Percentiles rank a stretch among this genome's conserved stretches.
Conservation (phyloP, 2,329 filamentous ascomycete species). For the Malbranchea cinnamomea region DNA sequence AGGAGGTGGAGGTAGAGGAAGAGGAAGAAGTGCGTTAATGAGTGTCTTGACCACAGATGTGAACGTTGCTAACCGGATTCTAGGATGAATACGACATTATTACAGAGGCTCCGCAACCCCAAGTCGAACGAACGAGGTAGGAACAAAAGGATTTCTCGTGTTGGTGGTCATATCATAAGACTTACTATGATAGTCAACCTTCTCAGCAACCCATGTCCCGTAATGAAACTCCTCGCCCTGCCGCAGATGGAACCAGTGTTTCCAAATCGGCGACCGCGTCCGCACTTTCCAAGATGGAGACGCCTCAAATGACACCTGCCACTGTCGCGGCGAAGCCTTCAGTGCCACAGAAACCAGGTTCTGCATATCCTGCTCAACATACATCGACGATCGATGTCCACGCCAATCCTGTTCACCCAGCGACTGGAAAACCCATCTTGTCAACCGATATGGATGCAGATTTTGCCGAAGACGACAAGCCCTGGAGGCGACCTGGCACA, state of each 20-base stretch:
- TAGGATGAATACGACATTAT: slow-evolving; percentile 37
- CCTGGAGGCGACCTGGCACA: slow-evolving; percentile 86
- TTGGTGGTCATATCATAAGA: slow-evolving; percentile 6
- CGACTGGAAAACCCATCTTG: slow-evolving; percentile 62
- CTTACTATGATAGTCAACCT: slow-evolving; percentile 19
- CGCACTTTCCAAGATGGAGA: slow-evolving; percentile 13
- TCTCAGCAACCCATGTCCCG: slow-evolving; percentile 23
- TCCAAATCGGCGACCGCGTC: slow-evolving; percentile 23
- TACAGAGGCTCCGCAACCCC: slow-evolving; percentile 30
- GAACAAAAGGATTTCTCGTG: slow-evolving; percentile 8
- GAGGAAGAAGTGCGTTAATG: slow-evolving; percentile 24
- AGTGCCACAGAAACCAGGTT: slow-evolving; percentile 37
- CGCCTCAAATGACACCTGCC: slow-evolving; percentile 19
- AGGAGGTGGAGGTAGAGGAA: slow-evolving; percentile 26
- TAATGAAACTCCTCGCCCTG: slow-evolving; percentile 21
- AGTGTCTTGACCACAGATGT: slow-evolving; percentile 7
- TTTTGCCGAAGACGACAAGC: slow-evolving; percentile 61
- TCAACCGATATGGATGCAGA: slow-evolving; percentile 65
- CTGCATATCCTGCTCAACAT: slow-evolving; percentile 49
- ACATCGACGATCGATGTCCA: slow-evolving; percentile 79
- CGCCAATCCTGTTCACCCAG: slow-evolving; percentile 62
- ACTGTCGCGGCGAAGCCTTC: slow-evolving; percentile 21
- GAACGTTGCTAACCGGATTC: background rate
- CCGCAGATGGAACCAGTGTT: slow-evolving; percentile 18
- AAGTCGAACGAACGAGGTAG: slow-evolving; percentile 22